Percentiles rank a stretch among this genome's conserved stretches.
phyloP scores from a whole-genome alignment of 495 filamentous ascomycete genomes.

The Aspergillus bertholletiae region DNA sequence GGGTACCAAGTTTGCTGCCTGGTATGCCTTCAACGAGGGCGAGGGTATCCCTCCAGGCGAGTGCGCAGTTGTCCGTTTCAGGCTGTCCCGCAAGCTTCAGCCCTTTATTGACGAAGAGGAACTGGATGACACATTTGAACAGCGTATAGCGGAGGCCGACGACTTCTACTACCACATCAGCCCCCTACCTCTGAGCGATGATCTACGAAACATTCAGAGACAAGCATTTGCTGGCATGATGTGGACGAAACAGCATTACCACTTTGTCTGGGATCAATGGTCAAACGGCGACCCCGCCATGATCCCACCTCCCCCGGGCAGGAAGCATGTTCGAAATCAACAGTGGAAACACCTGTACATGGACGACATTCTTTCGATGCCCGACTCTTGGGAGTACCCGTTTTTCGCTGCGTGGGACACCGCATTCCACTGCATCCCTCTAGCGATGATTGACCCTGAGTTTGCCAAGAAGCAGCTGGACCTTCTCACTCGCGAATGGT shows the following conservation, averaged over 20 bases:
- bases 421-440: conserved; percentile 91
- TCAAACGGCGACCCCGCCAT: conserved; percentile 72
- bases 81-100: conserved; percentile 68
- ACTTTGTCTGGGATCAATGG: conserved; percentile 98
- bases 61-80: conserved; percentile 93
- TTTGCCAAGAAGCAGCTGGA: conserved; percentile 98
- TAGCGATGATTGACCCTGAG: conserved; percentile 96
- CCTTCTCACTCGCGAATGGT: conserved; percentile 94
- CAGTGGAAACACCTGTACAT: conserved; percentile 92
- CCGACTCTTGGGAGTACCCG: conserved; percentile 97
- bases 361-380: conserved; percentile 95
- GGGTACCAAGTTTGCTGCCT: conserved; percentile 87
- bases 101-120: conserved; percentile 85
- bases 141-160: conserved; percentile 80
- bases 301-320: conserved; percentile 75
- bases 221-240: conserved; percentile 95
- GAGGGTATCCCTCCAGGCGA: conserved; percentile 84
- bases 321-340: conserved; percentile 79
- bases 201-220: conserved; percentile 90
- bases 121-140: conserved; percentile 89
- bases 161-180: conserved; percentile 94
- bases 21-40: conserved; percentile 87
- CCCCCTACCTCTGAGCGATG: conserved; percentile 90
- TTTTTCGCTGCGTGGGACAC: conserved; percentile 99
- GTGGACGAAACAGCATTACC: conserved; percentile 96